Conservation (phyloP, 208 protist species). For the Entamoeba histolytica region DNA sequence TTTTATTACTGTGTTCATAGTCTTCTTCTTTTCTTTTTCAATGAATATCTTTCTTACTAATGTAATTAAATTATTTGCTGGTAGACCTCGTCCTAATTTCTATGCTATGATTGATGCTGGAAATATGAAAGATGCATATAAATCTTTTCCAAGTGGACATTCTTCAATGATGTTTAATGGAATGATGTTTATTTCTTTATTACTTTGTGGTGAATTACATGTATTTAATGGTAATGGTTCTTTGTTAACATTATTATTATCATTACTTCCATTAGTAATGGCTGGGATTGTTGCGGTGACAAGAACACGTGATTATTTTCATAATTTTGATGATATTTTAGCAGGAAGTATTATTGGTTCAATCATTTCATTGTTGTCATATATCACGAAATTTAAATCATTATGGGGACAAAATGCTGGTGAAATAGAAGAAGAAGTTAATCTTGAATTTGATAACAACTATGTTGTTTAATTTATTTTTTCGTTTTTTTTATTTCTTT, state of each 20-base stretch:
- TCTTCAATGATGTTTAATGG: background rate
- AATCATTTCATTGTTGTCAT: background rate
- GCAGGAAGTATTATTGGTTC: background rate
- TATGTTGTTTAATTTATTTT: background rate
- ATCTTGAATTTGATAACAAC: background rate
- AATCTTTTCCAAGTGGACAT: background rate
- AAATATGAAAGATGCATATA: background rate
- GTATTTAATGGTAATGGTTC: background rate
- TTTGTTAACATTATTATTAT: too few species aligned
- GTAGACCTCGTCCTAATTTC: background rate
- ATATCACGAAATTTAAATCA: background rate
- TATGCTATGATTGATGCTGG: background rate
- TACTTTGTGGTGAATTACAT: background rate
- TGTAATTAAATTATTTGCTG: background rate
- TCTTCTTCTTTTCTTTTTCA: background rate
- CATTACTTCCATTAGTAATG: background rate
- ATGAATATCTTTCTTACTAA: background rate
- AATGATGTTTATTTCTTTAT: too few species aligned
- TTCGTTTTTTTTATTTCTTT: background rate
- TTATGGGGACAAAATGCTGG: too few species aligned
- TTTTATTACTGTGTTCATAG: background rate
- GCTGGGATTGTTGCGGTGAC: background rate
- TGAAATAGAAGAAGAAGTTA: background rate
- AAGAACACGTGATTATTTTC: background rate
- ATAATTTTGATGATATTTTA: background rate